phyloP scores from a whole-genome alignment of 73 alveolate genomes.

The Tetrahymena malaccensis region DNA sequence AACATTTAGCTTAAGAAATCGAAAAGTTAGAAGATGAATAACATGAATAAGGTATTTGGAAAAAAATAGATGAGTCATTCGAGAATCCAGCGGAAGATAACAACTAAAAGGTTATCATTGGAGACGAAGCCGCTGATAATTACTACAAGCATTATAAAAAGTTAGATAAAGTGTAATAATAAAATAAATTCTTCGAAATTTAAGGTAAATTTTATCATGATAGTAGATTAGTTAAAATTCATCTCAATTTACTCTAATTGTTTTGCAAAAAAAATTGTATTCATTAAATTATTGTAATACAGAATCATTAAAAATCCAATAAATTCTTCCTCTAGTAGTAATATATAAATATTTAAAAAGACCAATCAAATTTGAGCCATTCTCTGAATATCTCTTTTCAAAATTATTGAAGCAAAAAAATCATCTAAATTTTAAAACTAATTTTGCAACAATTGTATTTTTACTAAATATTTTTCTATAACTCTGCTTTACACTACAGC shows the following conservation, averaged over 20 bases:
- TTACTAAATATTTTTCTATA: too few relatives aligned
- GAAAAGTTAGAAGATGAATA: neutral
- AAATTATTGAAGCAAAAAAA: neutral
- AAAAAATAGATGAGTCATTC: neutral
- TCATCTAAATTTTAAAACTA: neutral
- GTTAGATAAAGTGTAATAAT: neutral
- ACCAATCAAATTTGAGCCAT: neutral
- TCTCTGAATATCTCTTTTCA: neutral
- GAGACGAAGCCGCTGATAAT: neutral
- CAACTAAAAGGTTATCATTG: neutral
- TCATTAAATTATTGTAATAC: too few relatives aligned
- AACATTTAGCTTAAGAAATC: neutral
- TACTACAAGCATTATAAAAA: neutral
- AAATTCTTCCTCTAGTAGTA: neutral
- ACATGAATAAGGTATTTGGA: neutral
- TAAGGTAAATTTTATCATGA: neutral
- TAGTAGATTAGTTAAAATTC: neutral
- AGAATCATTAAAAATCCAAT: neutral
- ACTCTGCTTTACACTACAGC: too few relatives aligned
- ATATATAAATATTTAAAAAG: too few relatives aligned
- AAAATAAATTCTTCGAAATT: neutral
- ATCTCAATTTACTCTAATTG: neutral
- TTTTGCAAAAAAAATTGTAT: neutral
- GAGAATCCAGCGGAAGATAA: neutral
- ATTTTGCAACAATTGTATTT: neutral